Evolutionary conservation across 768 basidiomycete species (phyloP), one percentile per base, ranked within the genome.

Genomic region (Termitomyces sp.): DNA sequence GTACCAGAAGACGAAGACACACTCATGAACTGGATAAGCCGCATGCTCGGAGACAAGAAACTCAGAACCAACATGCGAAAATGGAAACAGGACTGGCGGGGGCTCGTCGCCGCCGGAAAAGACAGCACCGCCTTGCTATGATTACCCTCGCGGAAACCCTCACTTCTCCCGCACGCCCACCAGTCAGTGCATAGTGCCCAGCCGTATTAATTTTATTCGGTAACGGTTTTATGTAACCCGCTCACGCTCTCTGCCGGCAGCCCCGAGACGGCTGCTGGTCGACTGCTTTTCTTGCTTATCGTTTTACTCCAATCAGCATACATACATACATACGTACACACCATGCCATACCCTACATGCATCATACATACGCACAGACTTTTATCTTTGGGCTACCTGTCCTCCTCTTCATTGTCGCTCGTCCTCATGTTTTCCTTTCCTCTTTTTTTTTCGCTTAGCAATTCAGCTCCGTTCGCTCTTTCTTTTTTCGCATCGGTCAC

Each of bases 1-100:
- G 86, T 98, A 7, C 91, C 93, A 0, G 91, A 96, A 69, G 85
- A 92, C 64, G 96, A 98, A 60, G 84, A 98, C 64, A 73, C 77
- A 4, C 76, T 97, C 27, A 73, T 99, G 63, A 71, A 76, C 2
- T 99, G 95, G 95, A 84, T 98, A 48, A 82, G 87, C 68, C 78
- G 71, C 60, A 74, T 74, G 56, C 72, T 83, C 8, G 74, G 74
- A 14, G 77, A 81, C 67, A 81, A 82, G 73, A 92, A 87, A 61
- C 72, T 96, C 46, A 78, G 88, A 52, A 67, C 74, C 18, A 84
- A 76, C 62, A 95, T 98, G 79, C 69, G 65, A 27, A 69, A 65
- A 49, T 98, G 95, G 96, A 78, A 93, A 61, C 69, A 68, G 41
- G 89, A 94, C 62, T 98, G 95, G 95, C 76, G 74, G 62, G 77